These are phyloP conservation scores for Colletotrichum limetticola DNA, from an alignment of 2,329 filamentous ascomycete genomes.

Conservation along the genomic window DNA sequence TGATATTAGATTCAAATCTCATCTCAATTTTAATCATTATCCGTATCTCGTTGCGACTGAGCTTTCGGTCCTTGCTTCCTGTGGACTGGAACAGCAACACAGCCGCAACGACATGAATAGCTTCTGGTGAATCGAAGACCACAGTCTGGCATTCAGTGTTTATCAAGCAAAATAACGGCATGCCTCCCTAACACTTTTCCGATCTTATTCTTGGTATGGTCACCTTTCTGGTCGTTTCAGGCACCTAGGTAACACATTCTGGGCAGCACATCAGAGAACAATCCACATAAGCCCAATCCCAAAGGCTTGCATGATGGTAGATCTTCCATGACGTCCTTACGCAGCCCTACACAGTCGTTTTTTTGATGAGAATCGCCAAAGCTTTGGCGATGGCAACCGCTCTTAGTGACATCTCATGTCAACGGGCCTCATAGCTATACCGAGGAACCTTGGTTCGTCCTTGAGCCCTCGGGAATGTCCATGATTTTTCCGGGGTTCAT, in stretches of 20 bases:
- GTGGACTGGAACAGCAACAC: no score
- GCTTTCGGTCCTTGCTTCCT: neutral
- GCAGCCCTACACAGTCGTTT: neutral
- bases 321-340: neutral
- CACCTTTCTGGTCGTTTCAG: no score
- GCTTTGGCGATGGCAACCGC: no score
- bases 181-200: no score
- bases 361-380: no score
- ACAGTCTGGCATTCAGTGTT: no score
- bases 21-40: no score
- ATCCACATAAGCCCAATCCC: neutral
- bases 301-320: neutral
- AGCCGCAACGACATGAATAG: no score
- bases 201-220: neutral
- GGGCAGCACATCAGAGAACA: neutral
- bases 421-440: neutral
- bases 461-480: slow-evolving; percentile 63
- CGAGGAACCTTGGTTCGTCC: slow-evolving; percentile 30
- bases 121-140: no score
- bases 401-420: neutral
- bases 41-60: neutral
- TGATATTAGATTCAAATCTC: no score
- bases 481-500: slow-evolving; percentile 96
- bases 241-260: no score
- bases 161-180: no score